Evolutionary conservation across 1,139 yeast genomes (phyloP), one percentile per base, ranked within the genome.

Genomic region (Komagataea norvegica): DNA sequence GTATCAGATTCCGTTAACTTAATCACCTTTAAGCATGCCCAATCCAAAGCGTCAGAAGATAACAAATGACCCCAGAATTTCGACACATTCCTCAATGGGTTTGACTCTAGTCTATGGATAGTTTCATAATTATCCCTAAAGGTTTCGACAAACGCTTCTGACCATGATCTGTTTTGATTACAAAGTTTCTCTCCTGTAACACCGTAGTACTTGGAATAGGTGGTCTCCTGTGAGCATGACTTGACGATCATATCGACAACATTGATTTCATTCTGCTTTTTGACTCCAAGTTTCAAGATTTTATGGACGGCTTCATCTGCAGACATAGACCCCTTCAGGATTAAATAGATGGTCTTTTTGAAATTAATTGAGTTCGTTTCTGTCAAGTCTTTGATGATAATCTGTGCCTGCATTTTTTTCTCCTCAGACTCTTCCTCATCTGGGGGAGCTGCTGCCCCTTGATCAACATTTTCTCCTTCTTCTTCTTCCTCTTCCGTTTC

Each of bases 251-350:
- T 85, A 49, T 85, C 91, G 9, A 76, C 78, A 28, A 86, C 66
- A 47, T 74, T 63, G 22, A 57, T 58, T 31, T 70, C 68, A 17
- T 60, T 58, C 0, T 60, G 58, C 33, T 62, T 67, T 6, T 63
- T 57, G 3, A 70, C 57, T 5, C 68, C 60, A 14, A 80, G 55
- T 52, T 72, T 72, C 30, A 85, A 51, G 10, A 91, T 62, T 57
- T 89, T 89, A 59, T 89, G 97, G 0, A 86, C 88, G 1, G 95
- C 93, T 65, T 91, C 99, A 49, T 87, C 95, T 3, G 91, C 79
- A 1, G 95, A 81, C 78, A 89, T 75, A 40, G 96, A 80, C n/a
- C 96, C 86, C 84, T 86, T 88, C 22, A 91, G 67, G 0, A 93
- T 81, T 33, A 88, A 65, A 52, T 89, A 89, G 2, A 89, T 83